phyloP scores from a whole-genome alignment of 176 grass and related monocot genomes.

The Aegilops tauschii region DNA sequence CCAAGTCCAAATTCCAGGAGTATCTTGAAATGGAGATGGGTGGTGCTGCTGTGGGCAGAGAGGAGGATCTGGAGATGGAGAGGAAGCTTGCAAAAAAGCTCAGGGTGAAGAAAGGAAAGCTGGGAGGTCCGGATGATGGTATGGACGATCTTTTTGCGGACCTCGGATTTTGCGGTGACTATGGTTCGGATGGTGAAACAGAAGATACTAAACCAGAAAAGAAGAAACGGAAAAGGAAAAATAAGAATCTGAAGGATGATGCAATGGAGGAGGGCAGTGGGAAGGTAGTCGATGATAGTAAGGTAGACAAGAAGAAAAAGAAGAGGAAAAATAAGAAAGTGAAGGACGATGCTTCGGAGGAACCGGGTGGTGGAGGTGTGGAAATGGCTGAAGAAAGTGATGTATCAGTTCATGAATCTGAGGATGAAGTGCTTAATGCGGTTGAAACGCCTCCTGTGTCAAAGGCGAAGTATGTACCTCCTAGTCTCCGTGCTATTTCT shows the following conservation, averaged over 20 bases:
- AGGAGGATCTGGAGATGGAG: constrained; percentile 71
- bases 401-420: neutral
- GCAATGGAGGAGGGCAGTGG: neutral
- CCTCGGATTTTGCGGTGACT: constrained; percentile 37
- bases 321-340: constrained; percentile 55
- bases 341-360: constrained; percentile 36
- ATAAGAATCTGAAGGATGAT: constrained; percentile 41
- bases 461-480: constrained; percentile 72
- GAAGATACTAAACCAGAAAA: constrained; percentile 29
- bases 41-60: constrained; percentile 31
- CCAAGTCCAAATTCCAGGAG: constrained; percentile 68
- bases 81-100: constrained; percentile 84
- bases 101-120: constrained; percentile 79
- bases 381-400: constrained; percentile 33
- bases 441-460: constrained; percentile 27
- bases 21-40: constrained; percentile 81
- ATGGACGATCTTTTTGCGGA: constrained; percentile 61
- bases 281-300: neutral
- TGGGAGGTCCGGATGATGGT: constrained; percentile 68
- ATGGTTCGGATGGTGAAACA: constrained; percentile 32
- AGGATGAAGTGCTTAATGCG: constrained; percentile 28
- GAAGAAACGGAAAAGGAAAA: constrained; percentile 46
- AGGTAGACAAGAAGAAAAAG: constrained; percentile 38
- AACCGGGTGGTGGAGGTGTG: constrained; percentile 7
- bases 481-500: constrained; percentile 40